A percentile compares a stretch with the other conserved stretches of the same genome.
Evolutionary conservation across 768 basidiomycete genomes (phyloP).

Genomic region (Rhizopogon vinicolor): DNA sequence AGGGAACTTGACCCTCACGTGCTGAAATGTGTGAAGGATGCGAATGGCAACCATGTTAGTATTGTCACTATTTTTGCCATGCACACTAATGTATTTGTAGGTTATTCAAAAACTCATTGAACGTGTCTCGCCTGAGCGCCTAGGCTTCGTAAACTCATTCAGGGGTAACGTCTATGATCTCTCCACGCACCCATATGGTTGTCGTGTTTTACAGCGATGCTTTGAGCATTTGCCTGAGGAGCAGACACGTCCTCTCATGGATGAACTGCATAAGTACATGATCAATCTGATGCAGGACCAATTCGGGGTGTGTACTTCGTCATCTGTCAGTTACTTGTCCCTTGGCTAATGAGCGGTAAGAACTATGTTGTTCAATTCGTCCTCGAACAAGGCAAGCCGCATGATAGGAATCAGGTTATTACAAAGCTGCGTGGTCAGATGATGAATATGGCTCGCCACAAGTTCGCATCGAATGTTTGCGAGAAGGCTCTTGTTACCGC

Average conservation of each 20-base stretch:
- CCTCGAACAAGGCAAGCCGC: conserved; percentile 69
- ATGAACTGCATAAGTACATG: conserved; percentile 75
- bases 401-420: conserved; percentile 67
- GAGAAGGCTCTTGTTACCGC: conserved; percentile 82
- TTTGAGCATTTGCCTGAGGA: conserved; percentile 77
- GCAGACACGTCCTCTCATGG: conserved; percentile 66
- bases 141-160: conserved; percentile 73
- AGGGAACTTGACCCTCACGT: conserved; percentile 77
- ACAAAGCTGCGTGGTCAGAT: conserved; percentile 72
- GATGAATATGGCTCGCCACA: conserved; percentile 76
- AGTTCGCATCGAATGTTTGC: conserved; percentile 94
- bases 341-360: conserved; percentile 32
- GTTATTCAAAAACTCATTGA: conserved; percentile 89
- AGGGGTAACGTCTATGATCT: conserved; percentile 75
- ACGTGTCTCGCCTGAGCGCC: conserved; percentile 68
- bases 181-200: conserved; percentile 88
- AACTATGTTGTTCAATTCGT: conserved; percentile 97
- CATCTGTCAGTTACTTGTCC: not conserved
- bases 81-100: conserved; percentile 29
- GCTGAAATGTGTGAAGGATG: conserved; percentile 82
- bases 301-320: conserved; percentile 65
- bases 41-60: conserved; percentile 91
- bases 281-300: conserved; percentile 81
- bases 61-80: not conserved
- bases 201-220: conserved; percentile 90